phyloP scores from a whole-genome alignment of 306 rosid species.

The Trifolium subterraneum region DNA sequence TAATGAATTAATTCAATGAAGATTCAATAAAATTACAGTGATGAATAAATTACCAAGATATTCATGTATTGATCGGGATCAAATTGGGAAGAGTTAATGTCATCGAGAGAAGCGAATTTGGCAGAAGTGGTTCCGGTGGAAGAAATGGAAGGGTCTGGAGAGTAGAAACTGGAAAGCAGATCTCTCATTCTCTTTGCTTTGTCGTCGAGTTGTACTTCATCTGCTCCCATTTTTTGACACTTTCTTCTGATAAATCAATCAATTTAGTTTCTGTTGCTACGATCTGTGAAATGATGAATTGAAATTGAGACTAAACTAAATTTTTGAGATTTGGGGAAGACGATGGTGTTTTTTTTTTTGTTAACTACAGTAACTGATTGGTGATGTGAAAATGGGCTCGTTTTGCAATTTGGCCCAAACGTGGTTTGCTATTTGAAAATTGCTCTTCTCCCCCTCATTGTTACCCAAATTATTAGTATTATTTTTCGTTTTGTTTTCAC shows the following conservation, averaged over 20 bases:
- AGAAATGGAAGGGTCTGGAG: slow-evolving; percentile 72
- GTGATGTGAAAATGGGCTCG: background rate
- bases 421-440: too few species aligned
- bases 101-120: slow-evolving; percentile 63
- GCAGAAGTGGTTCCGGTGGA: slow-evolving; percentile 47
- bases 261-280: background rate
- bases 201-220: slow-evolving; percentile 69
- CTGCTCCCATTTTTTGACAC: slow-evolving; percentile 61
- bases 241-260: background rate
- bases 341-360: background rate
- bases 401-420: too few species aligned
- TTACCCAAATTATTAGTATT: too few species aligned
- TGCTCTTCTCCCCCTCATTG: too few species aligned
- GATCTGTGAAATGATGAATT: slow-evolving; percentile 24
- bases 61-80: slow-evolving; percentile 90
- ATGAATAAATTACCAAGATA: slow-evolving; percentile 62
- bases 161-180: slow-evolving; percentile 92
- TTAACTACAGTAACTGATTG: background rate
- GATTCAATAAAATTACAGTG: background rate
- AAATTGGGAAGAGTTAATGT: slow-evolving; percentile 78
- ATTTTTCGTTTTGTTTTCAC: too few species aligned
- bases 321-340: slow-evolving; percentile 21
- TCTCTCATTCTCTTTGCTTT: slow-evolving; percentile 95
- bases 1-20: background rate
- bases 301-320: background rate